Conservation (phyloP, 2,329 filamentous ascomycete species). For the Penicillium sp. region DNA sequence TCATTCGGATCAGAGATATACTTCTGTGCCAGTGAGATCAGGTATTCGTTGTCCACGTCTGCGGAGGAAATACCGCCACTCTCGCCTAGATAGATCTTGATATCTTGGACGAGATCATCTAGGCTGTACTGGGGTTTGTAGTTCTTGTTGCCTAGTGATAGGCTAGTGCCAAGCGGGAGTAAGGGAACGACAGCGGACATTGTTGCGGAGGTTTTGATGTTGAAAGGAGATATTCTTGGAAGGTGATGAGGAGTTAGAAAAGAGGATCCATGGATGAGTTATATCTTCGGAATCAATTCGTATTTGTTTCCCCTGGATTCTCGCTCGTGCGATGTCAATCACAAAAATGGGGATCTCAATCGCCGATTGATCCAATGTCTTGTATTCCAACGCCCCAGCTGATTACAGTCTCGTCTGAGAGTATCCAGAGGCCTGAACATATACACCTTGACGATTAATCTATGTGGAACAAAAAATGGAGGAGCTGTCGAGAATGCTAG, state of each 20-base stretch:
- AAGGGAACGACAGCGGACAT: conserved; percentile 19
- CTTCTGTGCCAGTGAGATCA: conserved; percentile 28
- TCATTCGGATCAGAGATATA: conserved; percentile 28
- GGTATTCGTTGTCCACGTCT: conserved; percentile 25
- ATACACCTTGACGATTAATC: not conserved
- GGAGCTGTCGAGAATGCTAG: not conserved
- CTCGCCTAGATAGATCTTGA: conserved; percentile 28
- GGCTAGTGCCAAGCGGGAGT: conserved; percentile 7
- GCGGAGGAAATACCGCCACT: conserved; percentile 26
- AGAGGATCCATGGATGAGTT: not conserved
- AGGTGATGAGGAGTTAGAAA: not conserved
- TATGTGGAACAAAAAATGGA: not conserved
- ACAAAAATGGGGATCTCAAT: conserved; percentile 8
- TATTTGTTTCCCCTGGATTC: not conserved
- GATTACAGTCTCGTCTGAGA: conserved; percentile 1
- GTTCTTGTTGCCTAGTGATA: conserved; percentile 16
- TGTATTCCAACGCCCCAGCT: not conserved
- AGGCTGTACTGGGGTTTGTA: conserved; percentile 23
- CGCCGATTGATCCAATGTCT: conserved; percentile 18
- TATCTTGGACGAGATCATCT: conserved; percentile 25
- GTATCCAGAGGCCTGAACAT: not conserved
- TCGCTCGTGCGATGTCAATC: conserved; percentile 1
- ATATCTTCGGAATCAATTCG: not conserved
- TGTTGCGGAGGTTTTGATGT: not conserved
- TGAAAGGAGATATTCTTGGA: not conserved